A percentile compares a stretch with the other conserved stretches of the same genome.
Evolutionary conservation across 805 yeast genomes (phyloP).

Genomic region (Lachancea cidri): DNA sequence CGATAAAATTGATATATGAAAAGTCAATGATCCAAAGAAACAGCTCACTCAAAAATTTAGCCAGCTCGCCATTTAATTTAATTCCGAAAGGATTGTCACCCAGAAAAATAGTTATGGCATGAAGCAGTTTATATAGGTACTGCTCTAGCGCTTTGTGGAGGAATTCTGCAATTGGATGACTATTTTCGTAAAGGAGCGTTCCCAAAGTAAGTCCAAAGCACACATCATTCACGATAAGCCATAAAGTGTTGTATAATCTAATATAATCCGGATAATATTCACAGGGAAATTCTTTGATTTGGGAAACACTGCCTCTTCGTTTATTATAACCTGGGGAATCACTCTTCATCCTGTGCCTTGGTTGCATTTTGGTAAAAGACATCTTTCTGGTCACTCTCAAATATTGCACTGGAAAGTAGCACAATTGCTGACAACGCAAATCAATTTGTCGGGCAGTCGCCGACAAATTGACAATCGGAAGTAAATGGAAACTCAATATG

Average conservation of each 20-base stretch:
- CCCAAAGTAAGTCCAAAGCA: constrained; percentile 65
- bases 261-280: constrained; percentile 59
- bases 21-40: constrained; percentile 78
- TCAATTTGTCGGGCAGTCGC: constrained; percentile 76
- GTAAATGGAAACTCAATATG: constrained; percentile 14
- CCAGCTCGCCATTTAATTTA: constrained; percentile 81
- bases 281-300: constrained; percentile 33
- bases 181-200: constrained; percentile 39
- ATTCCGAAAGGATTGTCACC: constrained; percentile 92
- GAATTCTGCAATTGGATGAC: constrained; percentile 34
- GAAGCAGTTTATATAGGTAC: constrained; percentile 39
- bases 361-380: constrained; percentile 2
- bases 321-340: constrained; percentile 2
- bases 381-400: constrained; percentile 39
- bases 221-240: constrained; percentile 82
- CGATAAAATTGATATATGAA: constrained; percentile 41
- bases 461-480: constrained; percentile 34
- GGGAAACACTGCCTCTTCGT: constrained; percentile 17
- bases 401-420: constrained; percentile 77
- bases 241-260: constrained; percentile 75
- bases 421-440: constrained; percentile 66
- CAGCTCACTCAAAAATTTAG: constrained; percentile 79
- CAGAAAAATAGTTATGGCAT: constrained; percentile 58
- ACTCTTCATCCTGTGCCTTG: not conserved
- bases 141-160: constrained; percentile 24